phyloP scores from a whole-genome alignment of 2,329 filamentous ascomycete species.

The Talaromyces sp. region DNA sequence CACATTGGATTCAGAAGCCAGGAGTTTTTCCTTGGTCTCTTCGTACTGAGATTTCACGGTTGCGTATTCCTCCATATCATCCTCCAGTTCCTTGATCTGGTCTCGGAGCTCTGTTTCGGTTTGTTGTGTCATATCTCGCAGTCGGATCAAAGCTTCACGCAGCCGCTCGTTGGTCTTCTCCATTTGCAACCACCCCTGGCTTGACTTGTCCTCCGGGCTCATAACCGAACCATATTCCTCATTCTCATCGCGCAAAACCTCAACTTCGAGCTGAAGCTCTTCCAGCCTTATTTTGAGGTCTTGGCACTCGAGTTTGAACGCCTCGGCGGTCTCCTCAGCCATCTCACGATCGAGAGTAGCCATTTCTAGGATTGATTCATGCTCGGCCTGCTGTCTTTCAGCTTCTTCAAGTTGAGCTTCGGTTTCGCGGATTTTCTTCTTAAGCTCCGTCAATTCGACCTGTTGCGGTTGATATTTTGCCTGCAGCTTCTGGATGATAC shows the following conservation, averaged over 20 bases:
- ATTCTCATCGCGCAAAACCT: conserved; percentile 83
- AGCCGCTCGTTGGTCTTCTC: conserved; percentile 85
- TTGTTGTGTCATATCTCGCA: conserved; percentile 83
- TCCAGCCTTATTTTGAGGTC: conserved; percentile 69
- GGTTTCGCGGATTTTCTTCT: conserved; percentile 71
- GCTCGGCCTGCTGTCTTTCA: conserved; percentile 71
- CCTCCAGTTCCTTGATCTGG: conserved; percentile 68
- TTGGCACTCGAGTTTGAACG: conserved; percentile 74
- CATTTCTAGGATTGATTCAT: conserved; percentile 79
- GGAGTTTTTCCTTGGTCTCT: conserved; percentile 65
- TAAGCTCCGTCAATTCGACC: conserved; percentile 70
- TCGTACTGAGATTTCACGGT: conserved; percentile 65
- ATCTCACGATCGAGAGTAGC: conserved; percentile 89
- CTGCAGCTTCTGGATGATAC: conserved; percentile 85
- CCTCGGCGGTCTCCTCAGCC: conserved; percentile 88
- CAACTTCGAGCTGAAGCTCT: conserved; percentile 81
- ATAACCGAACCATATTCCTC: conserved; percentile 77
- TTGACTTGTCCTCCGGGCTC: conserved; percentile 79
- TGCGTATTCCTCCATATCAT: conserved; percentile 65
- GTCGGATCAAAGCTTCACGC: conserved; percentile 73
- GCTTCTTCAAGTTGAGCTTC: conserved; percentile 64
- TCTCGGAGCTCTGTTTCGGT: conserved; percentile 73
- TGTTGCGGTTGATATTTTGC: conserved; percentile 81
- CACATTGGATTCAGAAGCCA: conserved; percentile 66
- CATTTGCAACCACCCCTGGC: conserved; percentile 84